Evolutionary conservation across 192 early-diverging fungal species (phyloP), one percentile per base, ranked within the genome.

Genomic region (Coemansia sp.): DNA sequence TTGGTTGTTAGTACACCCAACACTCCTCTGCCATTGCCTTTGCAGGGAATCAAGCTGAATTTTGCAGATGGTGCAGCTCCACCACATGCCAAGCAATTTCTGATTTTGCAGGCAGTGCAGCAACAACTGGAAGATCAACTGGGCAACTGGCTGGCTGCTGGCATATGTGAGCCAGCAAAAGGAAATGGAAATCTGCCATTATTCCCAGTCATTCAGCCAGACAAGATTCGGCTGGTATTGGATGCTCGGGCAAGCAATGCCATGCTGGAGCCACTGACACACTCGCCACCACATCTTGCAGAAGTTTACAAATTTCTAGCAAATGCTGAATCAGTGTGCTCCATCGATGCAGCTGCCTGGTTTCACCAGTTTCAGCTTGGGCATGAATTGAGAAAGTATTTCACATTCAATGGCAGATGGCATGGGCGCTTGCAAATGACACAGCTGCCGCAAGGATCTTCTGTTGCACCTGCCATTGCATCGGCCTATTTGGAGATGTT

Each of bases 321-420:
- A 9, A 8, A 52, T n/a, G 50, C 50, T 14, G 7, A 52, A 17
- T 23, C 50, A n/a, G 59, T 61, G 8, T 61, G 24, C 59, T 61
- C 59, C 1, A 61, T 61, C 22, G 59, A 61, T 48, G 59, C 59
- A 51, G 59, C 59, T 15, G 59, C 59, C 1, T 61, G 21, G 24
- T 61, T 61, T 39, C 59, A 61, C 21, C 59, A 61, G 29, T 61
- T 61, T 17, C 7, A 5, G 4, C 21, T 61, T 1, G 59, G 29
- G 21, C 10, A 14, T 3, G 9, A 61, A 14, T 61, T 38, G 2
- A 1, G 59, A 7, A n/a, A 43, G 5, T 61, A 17, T 14, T 61
- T 61, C 15, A 39, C 59, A 2, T 61, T 61, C 59, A 7, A 23
- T 15, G 39, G 24, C 14, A 5, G 32, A 6, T 6, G 43, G 24